A percentile compares a stretch with the other conserved stretches of the same genome.
phyloP scores from a whole-genome alignment of 1,284 basidiomycete genomes.

The Fomitiporia mediterranea region DNA sequence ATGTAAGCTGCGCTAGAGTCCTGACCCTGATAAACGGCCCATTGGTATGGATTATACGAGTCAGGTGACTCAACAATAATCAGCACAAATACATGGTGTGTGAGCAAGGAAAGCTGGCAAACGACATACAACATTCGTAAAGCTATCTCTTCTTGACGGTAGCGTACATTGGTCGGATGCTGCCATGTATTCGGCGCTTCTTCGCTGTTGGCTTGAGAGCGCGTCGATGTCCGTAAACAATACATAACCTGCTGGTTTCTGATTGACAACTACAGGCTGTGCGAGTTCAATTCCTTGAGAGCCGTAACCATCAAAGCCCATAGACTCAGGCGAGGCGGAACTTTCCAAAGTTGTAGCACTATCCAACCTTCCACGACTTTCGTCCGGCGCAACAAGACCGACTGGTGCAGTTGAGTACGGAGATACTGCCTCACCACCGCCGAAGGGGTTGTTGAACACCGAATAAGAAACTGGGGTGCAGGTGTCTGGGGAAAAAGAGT shows the following conservation, averaged over 20 bases:
- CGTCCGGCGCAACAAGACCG: neutral
- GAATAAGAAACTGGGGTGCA: neutral
- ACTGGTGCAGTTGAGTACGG: neutral
- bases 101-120: neutral
- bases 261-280: neutral
- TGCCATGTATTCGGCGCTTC: neutral
- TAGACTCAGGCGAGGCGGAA: conserved; percentile 4
- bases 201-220: neutral
- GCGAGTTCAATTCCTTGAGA: neutral
- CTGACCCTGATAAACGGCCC: conserved; percentile 7
- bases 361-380: neutral
- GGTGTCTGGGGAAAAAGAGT: neutral
- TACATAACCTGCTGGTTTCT: neutral
- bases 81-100: neutral
- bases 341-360: neutral
- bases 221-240: neutral
- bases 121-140: conserved; percentile 1
- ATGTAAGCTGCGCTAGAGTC: neutral
- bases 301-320: neutral
- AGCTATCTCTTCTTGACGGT: neutral
- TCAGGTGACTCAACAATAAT: neutral
- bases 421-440: neutral
- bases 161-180: neutral
- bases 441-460: neutral
- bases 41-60: conserved; percentile 16